Evolutionary conservation across 208 protist genomes (phyloP).

Genomic region (Crithidia mellificae): DNA sequence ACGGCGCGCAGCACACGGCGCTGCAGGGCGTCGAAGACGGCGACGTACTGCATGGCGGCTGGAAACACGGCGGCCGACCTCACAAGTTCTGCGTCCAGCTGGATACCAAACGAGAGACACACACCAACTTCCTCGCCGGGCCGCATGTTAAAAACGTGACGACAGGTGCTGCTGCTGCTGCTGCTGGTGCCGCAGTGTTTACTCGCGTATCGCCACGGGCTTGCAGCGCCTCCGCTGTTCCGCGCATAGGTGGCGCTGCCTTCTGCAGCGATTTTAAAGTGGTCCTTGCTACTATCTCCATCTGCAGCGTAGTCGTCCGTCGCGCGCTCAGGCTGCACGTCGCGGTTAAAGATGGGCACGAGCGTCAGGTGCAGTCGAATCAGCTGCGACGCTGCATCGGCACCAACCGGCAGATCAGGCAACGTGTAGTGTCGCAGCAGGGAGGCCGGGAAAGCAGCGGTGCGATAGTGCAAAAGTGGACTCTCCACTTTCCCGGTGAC

Average conservation of each 20-base stretch:
- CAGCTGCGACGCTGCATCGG: neutral
- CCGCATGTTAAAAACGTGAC: slow-evolving; percentile 3
- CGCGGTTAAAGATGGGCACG: neutral
- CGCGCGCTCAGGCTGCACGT: neutral
- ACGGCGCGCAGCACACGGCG: neutral
- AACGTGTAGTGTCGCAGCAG: slow-evolving; percentile 14
- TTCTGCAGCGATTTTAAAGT: neutral
- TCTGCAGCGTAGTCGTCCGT: too few relatives aligned
- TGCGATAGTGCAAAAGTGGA: slow-evolving; percentile 14
- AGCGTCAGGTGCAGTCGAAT: slow-evolving; percentile 4
- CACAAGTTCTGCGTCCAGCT: slow-evolving; percentile 7
- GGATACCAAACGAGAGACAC: slow-evolving; percentile 9
- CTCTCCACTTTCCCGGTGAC: slow-evolving; percentile 5
- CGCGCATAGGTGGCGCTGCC: neutral
- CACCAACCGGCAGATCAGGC: neutral
- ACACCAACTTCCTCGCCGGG: slow-evolving; percentile 6
- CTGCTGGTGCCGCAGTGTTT: neutral
- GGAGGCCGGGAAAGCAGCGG: slow-evolving; percentile 9
- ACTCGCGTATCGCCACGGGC: too few relatives aligned
- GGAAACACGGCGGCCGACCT: neutral
- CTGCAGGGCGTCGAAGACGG: slow-evolving; percentile 15
- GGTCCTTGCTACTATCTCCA: too few relatives aligned
- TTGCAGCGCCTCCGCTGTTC: neutral
- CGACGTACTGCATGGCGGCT: neutral
- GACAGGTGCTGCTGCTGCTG: neutral